Conservation (phyloP, 75 land plant genomes). For the Gnetum montanum region DNA sequence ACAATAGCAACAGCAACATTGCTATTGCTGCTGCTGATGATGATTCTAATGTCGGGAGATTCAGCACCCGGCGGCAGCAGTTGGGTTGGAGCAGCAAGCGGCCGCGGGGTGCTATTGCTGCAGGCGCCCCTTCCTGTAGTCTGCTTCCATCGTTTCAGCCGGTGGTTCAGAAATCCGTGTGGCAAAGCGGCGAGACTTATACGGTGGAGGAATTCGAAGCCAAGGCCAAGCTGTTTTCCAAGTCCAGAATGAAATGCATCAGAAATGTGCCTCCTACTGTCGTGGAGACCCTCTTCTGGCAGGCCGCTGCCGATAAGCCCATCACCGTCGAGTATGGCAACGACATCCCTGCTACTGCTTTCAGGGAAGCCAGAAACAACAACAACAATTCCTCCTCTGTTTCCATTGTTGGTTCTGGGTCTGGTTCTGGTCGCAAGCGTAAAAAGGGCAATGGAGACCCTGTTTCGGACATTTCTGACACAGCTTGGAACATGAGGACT, state of each 20-base stretch:
- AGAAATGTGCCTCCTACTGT: constrained; percentile 54
- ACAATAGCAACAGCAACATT: not conserved
- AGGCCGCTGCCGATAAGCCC: constrained; percentile 75
- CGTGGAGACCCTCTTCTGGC: constrained; percentile 85
- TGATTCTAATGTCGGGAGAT: constrained; percentile 41
- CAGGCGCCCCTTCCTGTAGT: too few species aligned
- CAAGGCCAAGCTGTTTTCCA: constrained; percentile 67
- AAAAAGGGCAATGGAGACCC: constrained; percentile 40
- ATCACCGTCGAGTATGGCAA: constrained; percentile 93
- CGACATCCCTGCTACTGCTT: constrained; percentile 95
- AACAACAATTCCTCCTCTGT: not conserved
- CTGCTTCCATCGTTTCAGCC: too few species aligned
- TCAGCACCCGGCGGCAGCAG: constrained; percentile 86
- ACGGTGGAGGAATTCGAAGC: constrained; percentile 93
- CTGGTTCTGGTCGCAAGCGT: not conserved
- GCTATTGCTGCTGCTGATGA: constrained; percentile 2
- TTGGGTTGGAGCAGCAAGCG: constrained; percentile 53
- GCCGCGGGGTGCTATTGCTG: constrained; percentile 11
- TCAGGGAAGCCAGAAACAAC: constrained; percentile 41
- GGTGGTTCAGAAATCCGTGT: constrained; percentile 63
- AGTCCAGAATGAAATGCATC: constrained; percentile 25
- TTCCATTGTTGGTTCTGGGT: not conserved
- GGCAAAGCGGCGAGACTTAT: constrained; percentile 97
- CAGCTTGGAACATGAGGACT: constrained; percentile 91
- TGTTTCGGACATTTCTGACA: constrained; percentile 76